Percentiles rank a stretch among this genome's conserved stretches.
Evolutionary conservation across 805 yeast species (phyloP).

Genomic region (Nakazawaea pomicola): DNA sequence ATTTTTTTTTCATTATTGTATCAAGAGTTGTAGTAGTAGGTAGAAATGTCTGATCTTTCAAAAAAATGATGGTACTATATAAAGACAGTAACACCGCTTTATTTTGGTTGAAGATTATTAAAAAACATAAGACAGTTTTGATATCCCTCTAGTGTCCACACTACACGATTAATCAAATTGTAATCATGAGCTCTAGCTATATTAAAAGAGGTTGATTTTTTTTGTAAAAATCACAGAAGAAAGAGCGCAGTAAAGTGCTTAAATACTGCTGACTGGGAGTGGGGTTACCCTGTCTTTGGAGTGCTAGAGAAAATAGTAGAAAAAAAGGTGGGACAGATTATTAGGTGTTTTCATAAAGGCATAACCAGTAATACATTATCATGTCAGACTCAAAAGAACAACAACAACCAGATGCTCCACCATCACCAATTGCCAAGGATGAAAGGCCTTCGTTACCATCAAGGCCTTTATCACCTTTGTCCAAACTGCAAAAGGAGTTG

Average conservation of each 20-base stretch:
- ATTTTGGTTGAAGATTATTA: neutral
- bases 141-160: slow-evolving; percentile 8
- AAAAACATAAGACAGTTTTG: neutral
- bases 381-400: no score
- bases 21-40: no score
- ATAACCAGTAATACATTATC: no score
- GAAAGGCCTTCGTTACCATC: slow-evolving; percentile 47
- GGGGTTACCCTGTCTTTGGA: neutral
- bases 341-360: no score
- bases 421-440: no score
- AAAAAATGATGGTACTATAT: no score
- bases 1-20: no score
- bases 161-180: neutral
- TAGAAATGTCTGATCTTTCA: neutral
- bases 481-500: slow-evolving; percentile 52
- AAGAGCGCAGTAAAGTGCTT: neutral
- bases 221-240: neutral
- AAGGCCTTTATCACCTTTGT: slow-evolving; percentile 60
- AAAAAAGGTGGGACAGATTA: no score
- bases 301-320: neutral
- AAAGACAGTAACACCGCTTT: no score
- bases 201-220: slow-evolving; percentile 2
- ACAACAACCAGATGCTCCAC: slow-evolving; percentile 13
- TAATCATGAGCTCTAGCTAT: slow-evolving; percentile 9
- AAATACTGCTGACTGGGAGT: no score